phyloP scores from a whole-genome alignment of 345 rosid genomes.

The Bruguiera sexangula region DNA sequence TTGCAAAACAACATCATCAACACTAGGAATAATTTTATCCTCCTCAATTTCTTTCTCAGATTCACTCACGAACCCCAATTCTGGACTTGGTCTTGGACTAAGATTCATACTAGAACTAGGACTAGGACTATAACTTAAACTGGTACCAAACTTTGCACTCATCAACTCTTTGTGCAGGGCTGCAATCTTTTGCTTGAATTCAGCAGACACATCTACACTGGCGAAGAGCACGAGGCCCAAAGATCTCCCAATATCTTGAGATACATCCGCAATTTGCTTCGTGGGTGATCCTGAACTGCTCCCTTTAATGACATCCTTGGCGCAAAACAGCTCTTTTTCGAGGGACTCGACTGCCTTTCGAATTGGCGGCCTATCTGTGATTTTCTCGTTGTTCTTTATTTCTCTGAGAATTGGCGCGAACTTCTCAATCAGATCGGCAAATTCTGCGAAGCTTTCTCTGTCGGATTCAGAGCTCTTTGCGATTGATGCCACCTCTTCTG shows the following conservation, averaged over 20 bases:
- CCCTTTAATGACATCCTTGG: constrained; percentile 32
- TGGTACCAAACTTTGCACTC: constrained; percentile 35
- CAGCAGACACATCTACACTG: constrained; percentile 34
- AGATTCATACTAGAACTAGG: constrained; percentile 25
- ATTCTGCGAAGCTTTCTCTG: constrained; percentile 35
- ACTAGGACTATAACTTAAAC: constrained; percentile 27
- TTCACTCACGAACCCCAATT: constrained; percentile 34
- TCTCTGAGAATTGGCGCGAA: constrained; percentile 40
- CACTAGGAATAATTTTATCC: constrained; percentile 32
- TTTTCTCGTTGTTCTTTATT: constrained; percentile 24
- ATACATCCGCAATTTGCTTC: constrained; percentile 41
- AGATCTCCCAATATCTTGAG: constrained; percentile 62
- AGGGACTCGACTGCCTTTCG: constrained; percentile 46
- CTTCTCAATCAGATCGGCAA: constrained; percentile 42
- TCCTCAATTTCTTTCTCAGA: constrained; percentile 39
- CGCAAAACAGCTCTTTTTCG: constrained; percentile 39
- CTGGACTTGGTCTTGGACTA: constrained; percentile 25
- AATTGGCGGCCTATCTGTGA: constrained; percentile 37
- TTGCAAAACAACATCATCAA: constrained; percentile 49
- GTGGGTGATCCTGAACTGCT: constrained; percentile 26
- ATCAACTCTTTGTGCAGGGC: constrained; percentile 53
- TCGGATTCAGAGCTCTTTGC: constrained; percentile 36
- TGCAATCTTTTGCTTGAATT: constrained; percentile 39
- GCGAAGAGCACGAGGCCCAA: constrained; percentile 66
- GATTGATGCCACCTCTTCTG: constrained; percentile 33